Base-by-base conservation (phyloP, 495 filamentous ascomycete species). In the Hypomontagnella submonticulosa region DNA sequence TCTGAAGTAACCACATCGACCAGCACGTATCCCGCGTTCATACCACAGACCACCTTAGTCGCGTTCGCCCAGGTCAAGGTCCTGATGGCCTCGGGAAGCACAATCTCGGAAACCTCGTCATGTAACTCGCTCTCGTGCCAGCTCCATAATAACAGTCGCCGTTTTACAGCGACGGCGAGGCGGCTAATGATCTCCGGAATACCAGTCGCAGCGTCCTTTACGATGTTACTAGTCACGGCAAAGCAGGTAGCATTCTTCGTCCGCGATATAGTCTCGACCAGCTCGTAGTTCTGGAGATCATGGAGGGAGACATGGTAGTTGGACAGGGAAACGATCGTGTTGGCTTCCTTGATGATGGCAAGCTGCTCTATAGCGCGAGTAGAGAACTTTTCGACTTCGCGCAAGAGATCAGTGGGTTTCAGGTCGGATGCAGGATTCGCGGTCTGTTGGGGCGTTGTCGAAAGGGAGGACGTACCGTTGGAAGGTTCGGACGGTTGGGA, bases 121-220 rank as follows among this genome's bases (percentile, higher is more conserved):
- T 85, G 86, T 46, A 97, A 83, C 77, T 97, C 96, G 80, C 92
- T 93, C 73, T 97, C 95, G 63, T 93, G 88, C 95, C 95, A 99
- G 44, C 90, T 88, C 92, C 96, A 98, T 60, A 97, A 76, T 58
- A 98, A 65, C 51, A 98, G 82, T 67, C 90, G 91, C 72, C 95
- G 83, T 82, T 97, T 98, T 8, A 97, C 90, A 0, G 92, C 92
- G 1, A 98, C 94, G 8, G 92, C 94, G 32, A 99, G 79, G 33
- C 93, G 81, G 7, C 91, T 96, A 48, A 97, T 91, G 51, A 98
- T 96, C 56, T 91, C 89, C 0, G 91, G 92, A 38, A 98, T 92
- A 16, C 90, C 90, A 0, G 92, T 97, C 20, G 85, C 85, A 5
- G 87, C 78, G 77, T 99, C 95, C 77, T 93, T 91, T 54, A 95